A percentile compares a stretch with the other conserved stretches of the same genome.
Evolutionary conservation across 148 eudicot genomes (phyloP).

Genomic region (Selenicereus undatus): DNA sequence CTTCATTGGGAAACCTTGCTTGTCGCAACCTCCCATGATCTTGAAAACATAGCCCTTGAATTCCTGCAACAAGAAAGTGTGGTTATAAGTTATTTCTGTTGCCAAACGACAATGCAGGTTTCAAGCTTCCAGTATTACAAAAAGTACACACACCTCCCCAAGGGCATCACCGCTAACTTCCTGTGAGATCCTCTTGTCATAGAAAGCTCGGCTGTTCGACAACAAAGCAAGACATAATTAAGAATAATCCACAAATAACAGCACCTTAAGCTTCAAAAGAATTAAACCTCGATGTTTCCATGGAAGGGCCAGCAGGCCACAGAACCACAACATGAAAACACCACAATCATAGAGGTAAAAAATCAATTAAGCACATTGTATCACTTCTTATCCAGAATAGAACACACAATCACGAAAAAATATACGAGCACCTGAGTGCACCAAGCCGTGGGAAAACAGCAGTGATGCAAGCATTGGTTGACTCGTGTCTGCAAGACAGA

Average conservation of each 20-base stretch:
- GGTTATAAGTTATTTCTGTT: background rate
- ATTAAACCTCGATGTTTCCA: no score
- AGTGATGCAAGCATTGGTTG: slow-evolving; percentile 30
- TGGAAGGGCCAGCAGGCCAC: no score
- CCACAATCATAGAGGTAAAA: no score
- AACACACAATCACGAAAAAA: background rate
- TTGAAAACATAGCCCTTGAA: slow-evolving; percentile 67
- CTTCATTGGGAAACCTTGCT: slow-evolving; percentile 83
- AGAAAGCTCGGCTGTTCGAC: slow-evolving; percentile 51
- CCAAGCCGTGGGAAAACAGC: slow-evolving; percentile 14
- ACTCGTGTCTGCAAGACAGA: slow-evolving; percentile 10
- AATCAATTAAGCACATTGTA: no score
- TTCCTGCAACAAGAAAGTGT: slow-evolving; percentile 33
- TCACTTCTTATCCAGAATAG: background rate
- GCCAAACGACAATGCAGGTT: background rate
- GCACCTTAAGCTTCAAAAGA: no score
- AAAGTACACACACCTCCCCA: slow-evolving; percentile 41
- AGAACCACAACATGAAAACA: no score
- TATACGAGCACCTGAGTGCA: slow-evolving; percentile 34
- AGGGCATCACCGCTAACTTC: slow-evolving; percentile 68
- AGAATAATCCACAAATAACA: background rate
- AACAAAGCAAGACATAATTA: background rate
- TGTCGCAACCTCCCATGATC: slow-evolving; percentile 73
- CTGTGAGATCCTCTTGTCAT: slow-evolving; percentile 77
- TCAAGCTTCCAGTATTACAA: background rate